A percentile compares a stretch with the other conserved stretches of the same genome.
Conservation (phyloP, 345 rosid genomes). For the Moringa oleifera region DNA sequence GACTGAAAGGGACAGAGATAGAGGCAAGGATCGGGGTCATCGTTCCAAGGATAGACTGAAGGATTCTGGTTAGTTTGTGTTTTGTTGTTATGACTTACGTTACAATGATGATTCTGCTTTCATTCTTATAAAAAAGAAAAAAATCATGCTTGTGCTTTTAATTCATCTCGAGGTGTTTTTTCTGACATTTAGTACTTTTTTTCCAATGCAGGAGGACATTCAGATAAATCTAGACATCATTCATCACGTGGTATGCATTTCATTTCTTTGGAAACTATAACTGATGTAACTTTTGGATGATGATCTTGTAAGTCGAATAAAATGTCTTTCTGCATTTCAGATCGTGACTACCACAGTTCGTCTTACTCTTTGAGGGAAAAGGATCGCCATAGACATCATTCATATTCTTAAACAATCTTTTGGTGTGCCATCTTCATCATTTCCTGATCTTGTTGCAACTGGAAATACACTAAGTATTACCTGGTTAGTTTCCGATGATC, state of each 20-base stretch:
- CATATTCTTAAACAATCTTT: slow-evolving; percentile 16
- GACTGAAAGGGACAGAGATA: slow-evolving; percentile 57
- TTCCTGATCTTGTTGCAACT: too few species aligned
- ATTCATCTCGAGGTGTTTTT: background rate
- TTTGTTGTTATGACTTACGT: background rate
- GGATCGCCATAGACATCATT: slow-evolving; percentile 53
- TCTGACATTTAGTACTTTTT: slow-evolving; percentile 4
- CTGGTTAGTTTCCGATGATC: too few species aligned
- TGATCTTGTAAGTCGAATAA: background rate
- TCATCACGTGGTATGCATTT: slow-evolving; percentile 52
- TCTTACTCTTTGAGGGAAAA: slow-evolving; percentile 63
- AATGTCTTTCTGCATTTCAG: slow-evolving; percentile 21
- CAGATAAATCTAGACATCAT: slow-evolving; percentile 68
- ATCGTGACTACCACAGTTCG: slow-evolving; percentile 49
- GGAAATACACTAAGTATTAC: too few species aligned
- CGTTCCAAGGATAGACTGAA: slow-evolving; percentile 67
- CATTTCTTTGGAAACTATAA: background rate
- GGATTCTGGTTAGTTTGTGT: slow-evolving; percentile 48
- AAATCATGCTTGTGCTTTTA: slow-evolving; percentile 8
- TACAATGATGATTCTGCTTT: slow-evolving; percentile 1
- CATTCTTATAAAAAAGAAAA: too few species aligned
- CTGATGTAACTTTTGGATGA: background rate
- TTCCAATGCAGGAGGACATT: slow-evolving; percentile 33
- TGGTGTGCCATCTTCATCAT: too few species aligned
- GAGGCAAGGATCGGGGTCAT: slow-evolving; percentile 54